These are phyloP conservation scores for Erythrophleum ivorense DNA, from an alignment of 331 rosid genomes.

Conservation along the genomic window DNA sequence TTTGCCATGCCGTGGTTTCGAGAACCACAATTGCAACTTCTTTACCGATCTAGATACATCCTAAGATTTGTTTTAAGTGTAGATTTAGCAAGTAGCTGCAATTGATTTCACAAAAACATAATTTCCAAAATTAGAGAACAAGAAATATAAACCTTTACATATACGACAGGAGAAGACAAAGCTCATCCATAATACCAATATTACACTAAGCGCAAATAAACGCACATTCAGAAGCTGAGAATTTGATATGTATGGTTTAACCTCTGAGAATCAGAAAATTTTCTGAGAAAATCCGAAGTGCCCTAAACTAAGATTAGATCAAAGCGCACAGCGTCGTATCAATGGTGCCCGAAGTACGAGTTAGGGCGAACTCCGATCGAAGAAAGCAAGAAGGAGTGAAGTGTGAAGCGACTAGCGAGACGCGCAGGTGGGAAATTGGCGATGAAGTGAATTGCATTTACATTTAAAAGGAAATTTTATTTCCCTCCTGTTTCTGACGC, in stretches of 20 bases:
- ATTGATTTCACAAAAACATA: neutral
- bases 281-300: neutral
- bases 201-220: neutral
- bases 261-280: slow-evolving; percentile 20
- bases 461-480: slow-evolving; percentile 40
- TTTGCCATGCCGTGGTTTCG: slow-evolving; percentile 59
- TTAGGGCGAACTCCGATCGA: neutral
- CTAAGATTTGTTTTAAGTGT: slow-evolving; percentile 5
- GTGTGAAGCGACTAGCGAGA: slow-evolving; percentile 5
- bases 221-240: neutral
- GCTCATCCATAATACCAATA: neutral
- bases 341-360: slow-evolving; percentile 19
- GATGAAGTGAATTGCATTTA: neutral
- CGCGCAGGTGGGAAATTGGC: slow-evolving; percentile 31
- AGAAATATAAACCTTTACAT: neutral
- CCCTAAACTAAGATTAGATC: slow-evolving; percentile 11
- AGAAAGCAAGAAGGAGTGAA: neutral
- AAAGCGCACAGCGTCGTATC: slow-evolving; percentile 13
- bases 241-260: neutral
- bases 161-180: neutral
- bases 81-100: neutral
- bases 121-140: neutral
- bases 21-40: slow-evolving; percentile 5
- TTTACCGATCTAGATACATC: slow-evolving; percentile 34
- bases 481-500: slow-evolving; percentile 60